These are phyloP conservation scores for Hyphopichia pseudoburtonii DNA, from an alignment of 1,139 yeast genomes.

Conservation along the genomic window DNA sequence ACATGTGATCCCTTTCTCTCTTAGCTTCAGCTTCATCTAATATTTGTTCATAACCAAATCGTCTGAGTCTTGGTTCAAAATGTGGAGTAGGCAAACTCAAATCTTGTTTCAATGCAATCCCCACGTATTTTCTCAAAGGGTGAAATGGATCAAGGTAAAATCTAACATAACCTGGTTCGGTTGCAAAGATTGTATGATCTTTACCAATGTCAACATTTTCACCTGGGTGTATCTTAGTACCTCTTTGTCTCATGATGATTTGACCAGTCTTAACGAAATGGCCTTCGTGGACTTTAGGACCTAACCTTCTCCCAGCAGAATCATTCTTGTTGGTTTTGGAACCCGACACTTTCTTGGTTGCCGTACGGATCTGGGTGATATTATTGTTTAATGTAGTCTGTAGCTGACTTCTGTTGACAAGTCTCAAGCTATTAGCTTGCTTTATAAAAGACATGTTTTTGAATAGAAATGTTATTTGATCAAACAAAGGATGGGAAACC, in stretches of 20 bases:
- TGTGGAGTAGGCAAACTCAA: conserved; percentile 81
- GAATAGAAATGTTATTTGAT: no score
- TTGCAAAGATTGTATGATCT: conserved; percentile 90
- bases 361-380: conserved; percentile 67
- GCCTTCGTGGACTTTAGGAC: conserved; percentile 84
- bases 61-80: conserved; percentile 79
- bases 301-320: conserved; percentile 93
- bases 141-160: conserved; percentile 96
- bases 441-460: conserved; percentile 4
- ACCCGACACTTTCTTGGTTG: conserved; percentile 93
- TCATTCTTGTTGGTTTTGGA: conserved; percentile 91
- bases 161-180: conserved; percentile 90
- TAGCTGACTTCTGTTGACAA: conserved; percentile 1
- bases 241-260: conserved; percentile 91
- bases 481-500: no score
- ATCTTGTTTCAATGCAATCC: conserved; percentile 72
- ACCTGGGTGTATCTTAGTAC: conserved; percentile 96
- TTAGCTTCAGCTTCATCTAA: conserved; percentile 50
- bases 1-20: conserved; percentile 56
- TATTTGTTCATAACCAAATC: conserved; percentile 73
- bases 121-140: conserved; percentile 87
- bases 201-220: conserved; percentile 88
- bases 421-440: background rate
- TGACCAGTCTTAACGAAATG: conserved; percentile 73
- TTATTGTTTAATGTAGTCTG: conserved; percentile 1